Base-by-base conservation (phyloP, 2,329 filamentous ascomycete species). In the Fusarium pininemorale region DNA sequence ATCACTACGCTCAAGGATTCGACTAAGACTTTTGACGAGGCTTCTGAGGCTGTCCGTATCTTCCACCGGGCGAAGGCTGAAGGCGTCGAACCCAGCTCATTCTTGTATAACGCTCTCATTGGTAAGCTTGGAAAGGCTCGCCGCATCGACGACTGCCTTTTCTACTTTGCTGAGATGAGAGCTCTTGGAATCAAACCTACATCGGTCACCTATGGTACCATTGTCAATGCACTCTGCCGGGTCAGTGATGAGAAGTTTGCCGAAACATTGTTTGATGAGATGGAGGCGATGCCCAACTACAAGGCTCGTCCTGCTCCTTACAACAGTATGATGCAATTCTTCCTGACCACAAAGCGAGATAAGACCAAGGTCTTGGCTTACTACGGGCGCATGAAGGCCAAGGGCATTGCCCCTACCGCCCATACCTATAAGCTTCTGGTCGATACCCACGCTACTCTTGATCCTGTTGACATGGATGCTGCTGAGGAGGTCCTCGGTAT, bases 311-410 rank as follows among this genome's bases (percentile, higher is more conserved):
- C 96, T 32, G 96, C 96, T 30, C 96, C 96, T 2, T 99, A 99
- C 88, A 98, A 99, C 87, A 97, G 94, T 84, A 93, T 99, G 91
- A 99, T 99, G 91, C 96, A 99, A 82, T 98, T 98, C 86, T 99
- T 98, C 90, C 87, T 98, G 76, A 97, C 94, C 65, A 98, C 96
- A 63, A 98, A 98, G 90, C 94, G 95, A 60, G 96, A 99, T 83
- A 96, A 96, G 85, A 86, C 88, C 82, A 98, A 98, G 90, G 96
- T 98, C 10, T 88, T 99, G 30, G 89, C 92, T 38, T 99, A 98
- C 87, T 98, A 97, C 81, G 92, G 97, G 83, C 94, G 96, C 72
- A 98, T 99, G 96, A 91, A 92, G 81, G 88, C 90, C 28, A 94
- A 92, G 85, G 91, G 92, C 64, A 99, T 99, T 80, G 87, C 93